Base-by-base conservation (phyloP, 257 asterid genomes). In the Solanum etuberosum region DNA sequence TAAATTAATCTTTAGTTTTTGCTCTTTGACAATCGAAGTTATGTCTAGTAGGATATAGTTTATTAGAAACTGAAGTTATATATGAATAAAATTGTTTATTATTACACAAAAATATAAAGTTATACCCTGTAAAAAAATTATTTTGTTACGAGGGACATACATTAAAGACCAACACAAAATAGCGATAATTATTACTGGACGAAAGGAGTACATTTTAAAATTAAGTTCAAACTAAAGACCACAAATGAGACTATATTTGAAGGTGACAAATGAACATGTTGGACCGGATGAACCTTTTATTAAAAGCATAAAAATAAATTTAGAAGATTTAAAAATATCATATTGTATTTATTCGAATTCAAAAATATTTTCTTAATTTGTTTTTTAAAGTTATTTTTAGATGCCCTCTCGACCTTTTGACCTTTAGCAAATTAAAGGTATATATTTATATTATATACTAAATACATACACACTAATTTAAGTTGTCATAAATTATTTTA, bases 101-200 rank as follows among this genome's bases (percentile, higher is more conserved):
- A 20, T 57, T 20, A 57, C 5, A 8, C 10, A 20, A 57, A 57
- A 57, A 57, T 3, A 57, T 7, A 20, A 57, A 57, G 3, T 14
- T 57, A 57, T 57, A 20, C 0, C 12, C 2, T 0, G 25, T 0
- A 20, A 57, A 57, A 48, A 48, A 20, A 0, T 20, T 20, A 20
- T 7, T 20, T 54, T 57, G 3, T 57, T 57, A 57, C 2, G 5
- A 57, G 13, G 12, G 1, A 57, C 65, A 7, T 21, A 57, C 13
- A 57, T n/a, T 57, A 57, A 20, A 57, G 5, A 21, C 27, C 5
- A 20, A 54, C 12, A 57, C 2, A 57, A 57, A 57, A 57, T 21
- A 21, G 5, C 9, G 9, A 2, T 0, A 51, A 51, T 51, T 51
- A 51, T 18, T 51, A 2, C 1, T 51, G 3, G 9, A 16, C 4